Base-by-base conservation (phyloP, 164 flowering plant genomes). In the Annona cherimola region DNA sequence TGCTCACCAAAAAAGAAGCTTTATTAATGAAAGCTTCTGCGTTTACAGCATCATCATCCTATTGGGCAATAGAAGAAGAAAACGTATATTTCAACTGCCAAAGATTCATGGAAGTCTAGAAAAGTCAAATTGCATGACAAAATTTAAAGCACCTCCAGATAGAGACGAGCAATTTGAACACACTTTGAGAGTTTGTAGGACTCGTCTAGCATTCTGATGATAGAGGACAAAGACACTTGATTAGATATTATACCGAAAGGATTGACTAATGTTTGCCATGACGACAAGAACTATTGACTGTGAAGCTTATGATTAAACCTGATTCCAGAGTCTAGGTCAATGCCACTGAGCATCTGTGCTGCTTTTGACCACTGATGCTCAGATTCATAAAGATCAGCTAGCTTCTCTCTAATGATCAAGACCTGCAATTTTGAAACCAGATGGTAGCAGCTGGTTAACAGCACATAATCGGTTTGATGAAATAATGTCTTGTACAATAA, bases 291-390 rank as follows among this genome's bases (percentile, higher is more conserved):
- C n/a, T 7, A 40, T 8, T 2, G 61, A 70, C 26, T 18, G 55
- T 43, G 14, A 40, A 45, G 57, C 0, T n/a, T 43, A 40, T 35
- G 60, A n/a, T 43, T 82, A 46, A 39, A 93, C 99, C 99, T 93
- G 90, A 95, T 93, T 77, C 86, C 88, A 62, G 98, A 91, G 74
- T 95, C 99, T 46, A 95, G 75, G 82, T 93, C 98, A 77, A 95
- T 95, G 70, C 99, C 99, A 75, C 99, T 95, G 35, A 95, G 98
- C 98, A 95, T 95, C 81, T 90, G 98, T 55, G 99, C 99, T 76
- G 99, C 99, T 83, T 87, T 93, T 73, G 98, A 95, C 98, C 99
- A 93, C 63, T 89, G 87, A 76, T 93, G 87, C 84, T 95, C 99
- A 6, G 99, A 91, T 76, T 95, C 99, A 74, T 93, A 95, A 73